Conservation (phyloP, 768 basidiomycete species). For the Tylopilus rubrobrunneus region DNA sequence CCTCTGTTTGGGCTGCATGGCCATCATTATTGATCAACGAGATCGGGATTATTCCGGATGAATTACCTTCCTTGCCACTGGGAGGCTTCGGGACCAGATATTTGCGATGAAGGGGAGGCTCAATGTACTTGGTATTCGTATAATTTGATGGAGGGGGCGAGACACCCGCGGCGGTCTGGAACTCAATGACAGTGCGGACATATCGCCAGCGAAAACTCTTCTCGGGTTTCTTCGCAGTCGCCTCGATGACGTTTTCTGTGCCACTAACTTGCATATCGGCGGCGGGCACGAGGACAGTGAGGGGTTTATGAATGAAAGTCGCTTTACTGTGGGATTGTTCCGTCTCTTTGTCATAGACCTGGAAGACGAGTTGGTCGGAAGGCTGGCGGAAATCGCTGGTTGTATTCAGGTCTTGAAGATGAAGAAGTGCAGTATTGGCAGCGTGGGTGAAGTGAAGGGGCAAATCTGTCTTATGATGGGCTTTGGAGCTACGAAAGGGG, state of each 20-base stretch:
- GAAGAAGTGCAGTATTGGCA: too few species aligned
- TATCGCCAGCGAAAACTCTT: neutral
- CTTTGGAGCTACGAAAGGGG: too few species aligned
- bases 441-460: too few species aligned
- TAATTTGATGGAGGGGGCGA: neutral
- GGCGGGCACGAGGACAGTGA: neutral
- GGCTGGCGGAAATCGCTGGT: too few species aligned
- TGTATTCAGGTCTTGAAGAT: too few species aligned
- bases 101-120: neutral
- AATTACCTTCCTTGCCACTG: neutral
- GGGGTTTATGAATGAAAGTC: too few species aligned
- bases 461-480: too few species aligned
- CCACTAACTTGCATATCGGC: neutral
- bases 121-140: neutral
- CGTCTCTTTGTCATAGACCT: too few species aligned
- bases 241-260: neutral
- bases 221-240: neutral
- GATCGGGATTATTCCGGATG: too few species aligned
- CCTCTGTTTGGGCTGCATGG: neutral
- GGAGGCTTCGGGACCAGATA: neutral
- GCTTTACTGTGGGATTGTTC: too few species aligned
- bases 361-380: too few species aligned
- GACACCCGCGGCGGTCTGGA: neutral
- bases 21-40: neutral
- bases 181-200: neutral